Evolutionary conservation across 352 stramenopile species (phyloP), one percentile per base, ranked within the genome.

Genomic region (Phytophthora sojae): DNA sequence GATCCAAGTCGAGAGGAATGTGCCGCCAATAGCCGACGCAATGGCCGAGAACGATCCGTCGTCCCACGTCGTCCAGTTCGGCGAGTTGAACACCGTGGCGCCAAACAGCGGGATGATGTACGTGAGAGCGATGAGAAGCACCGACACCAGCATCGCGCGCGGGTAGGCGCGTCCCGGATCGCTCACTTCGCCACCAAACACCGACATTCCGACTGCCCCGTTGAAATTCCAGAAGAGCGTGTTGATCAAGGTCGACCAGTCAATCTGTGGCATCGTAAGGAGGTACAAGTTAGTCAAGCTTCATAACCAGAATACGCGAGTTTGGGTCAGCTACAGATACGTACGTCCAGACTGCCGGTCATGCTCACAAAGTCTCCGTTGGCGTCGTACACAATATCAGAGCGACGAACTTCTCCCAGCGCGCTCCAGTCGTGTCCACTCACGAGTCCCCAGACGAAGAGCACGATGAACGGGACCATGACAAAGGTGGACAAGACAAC

Each of bases 201-300:
- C 87, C 2, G 90, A 95, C 29, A 93, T 94, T 23, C 71, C 77
- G 56, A 98, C 93, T 60, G 94, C 98, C 15, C 89, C 94, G 73
- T 98, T 98, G 56, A 97, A 92, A 80, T 98, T 98, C 96, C 96
- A 99, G 79, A 98, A 98, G n/a, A 99, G 79, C 59, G 97, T 98
- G 69, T 98, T 98, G 42, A 98, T 76, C 44, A 96, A 94, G 15
- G 83, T 80, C n/a, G 88, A 80, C 90, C 68, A 76, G 35, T 76
- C 61, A 44, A 76, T 64, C 63, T 71, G 29, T 25, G 14, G 14
- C 23, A 51, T 32, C 35, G 44, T 29, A 71, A 11, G 30, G 11
- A 8, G 14, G 12, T 3, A 53, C 21, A 69, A 21, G 47, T 64
- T 66, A 69, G 60, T 6, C 19, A 51, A 19, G 26, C 45, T 15